Evolutionary conservation across 371 early-diverging fungal genomes (phyloP).

Genomic region (Parasitella parasitica): DNA sequence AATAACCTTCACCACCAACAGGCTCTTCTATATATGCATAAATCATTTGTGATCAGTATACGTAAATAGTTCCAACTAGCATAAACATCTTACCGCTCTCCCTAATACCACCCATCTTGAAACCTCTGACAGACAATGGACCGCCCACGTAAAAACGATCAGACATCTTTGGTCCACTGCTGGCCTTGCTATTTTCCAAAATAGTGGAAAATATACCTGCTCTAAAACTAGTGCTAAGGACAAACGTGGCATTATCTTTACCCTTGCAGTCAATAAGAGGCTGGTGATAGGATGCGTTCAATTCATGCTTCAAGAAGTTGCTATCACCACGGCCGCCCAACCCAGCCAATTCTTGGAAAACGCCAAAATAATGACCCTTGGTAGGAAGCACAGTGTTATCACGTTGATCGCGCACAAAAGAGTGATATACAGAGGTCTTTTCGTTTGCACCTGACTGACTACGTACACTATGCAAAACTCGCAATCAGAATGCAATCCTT

Average conservation of each 20-base stretch:
- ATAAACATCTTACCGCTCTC: conserved; percentile 65
- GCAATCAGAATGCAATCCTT: too few species aligned
- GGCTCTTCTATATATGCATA: conserved; percentile 76
- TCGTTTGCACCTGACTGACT: conserved; percentile 79
- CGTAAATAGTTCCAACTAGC: too few species aligned
- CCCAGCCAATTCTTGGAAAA: conserved; percentile 47
- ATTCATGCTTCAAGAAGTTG: conserved; percentile 67
- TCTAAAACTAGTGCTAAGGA: conserved; percentile 35
- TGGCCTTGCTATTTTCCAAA: conserved; percentile 25
- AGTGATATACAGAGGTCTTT: conserved; percentile 75
- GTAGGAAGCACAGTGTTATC: conserved; percentile 77
- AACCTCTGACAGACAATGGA: conserved; percentile 84
- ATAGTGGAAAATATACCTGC: conserved; percentile 68
- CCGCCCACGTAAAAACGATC: conserved; percentile 93
- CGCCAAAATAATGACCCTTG: conserved; percentile 61
- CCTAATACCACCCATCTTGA: conserved; percentile 83
- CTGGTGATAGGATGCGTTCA: conserved; percentile 53
- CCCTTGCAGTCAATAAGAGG: conserved; percentile 8
- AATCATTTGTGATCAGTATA: too few species aligned
- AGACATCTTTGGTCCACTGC: conserved; percentile 46
- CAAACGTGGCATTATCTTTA: conserved; percentile 23
- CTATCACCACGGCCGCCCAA: conserved; percentile 83
- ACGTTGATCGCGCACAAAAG: conserved; percentile 68
- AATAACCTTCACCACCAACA: conserved; percentile 87
- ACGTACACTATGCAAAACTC: conserved; percentile 61